phyloP scores from a whole-genome alignment of 129 eudicot species.

The Logfia minima region DNA sequence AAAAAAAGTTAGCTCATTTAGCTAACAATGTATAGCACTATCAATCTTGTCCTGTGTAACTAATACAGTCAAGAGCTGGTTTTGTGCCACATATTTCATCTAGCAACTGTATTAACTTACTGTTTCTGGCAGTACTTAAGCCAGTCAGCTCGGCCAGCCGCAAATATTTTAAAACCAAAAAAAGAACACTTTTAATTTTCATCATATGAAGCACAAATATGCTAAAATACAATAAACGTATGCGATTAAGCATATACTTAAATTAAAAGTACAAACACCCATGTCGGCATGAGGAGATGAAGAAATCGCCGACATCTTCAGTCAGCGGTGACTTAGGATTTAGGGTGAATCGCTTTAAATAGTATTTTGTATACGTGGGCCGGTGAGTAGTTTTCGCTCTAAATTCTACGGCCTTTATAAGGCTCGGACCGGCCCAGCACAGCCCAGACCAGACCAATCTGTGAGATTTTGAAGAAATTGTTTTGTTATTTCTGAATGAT shows the following conservation, averaged over 20 bases:
- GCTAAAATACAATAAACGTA: not conserved
- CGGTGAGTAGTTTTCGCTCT: not conserved
- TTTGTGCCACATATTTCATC: slow-evolving; percentile 38
- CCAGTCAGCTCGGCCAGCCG: slow-evolving; percentile 67
- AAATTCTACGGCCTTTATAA: not conserved
- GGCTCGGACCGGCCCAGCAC: not conserved
- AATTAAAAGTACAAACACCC: too few relatives aligned
- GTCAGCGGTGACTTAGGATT: not conserved
- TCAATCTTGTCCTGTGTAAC: slow-evolving; percentile 54
- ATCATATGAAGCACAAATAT: not conserved
- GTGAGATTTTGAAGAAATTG: not conserved
- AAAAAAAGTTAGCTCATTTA: not conserved
- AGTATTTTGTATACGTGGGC: not conserved
- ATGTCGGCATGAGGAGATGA: not conserved
- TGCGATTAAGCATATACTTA: not conserved
- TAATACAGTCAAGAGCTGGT: slow-evolving; percentile 56
- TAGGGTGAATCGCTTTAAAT: not conserved
- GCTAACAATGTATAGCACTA: slow-evolving; percentile 39
- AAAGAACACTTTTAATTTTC: not conserved
- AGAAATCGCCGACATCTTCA: not conserved
- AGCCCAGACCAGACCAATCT: not conserved
- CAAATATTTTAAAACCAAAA: not conserved
- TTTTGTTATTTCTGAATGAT: too few relatives aligned
- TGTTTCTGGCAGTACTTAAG: slow-evolving; percentile 42
- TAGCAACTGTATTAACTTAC: slow-evolving; percentile 54